Evolutionary conservation across 352 stramenopile genomes (phyloP).

Genomic region (Phytopythium montanum): DNA sequence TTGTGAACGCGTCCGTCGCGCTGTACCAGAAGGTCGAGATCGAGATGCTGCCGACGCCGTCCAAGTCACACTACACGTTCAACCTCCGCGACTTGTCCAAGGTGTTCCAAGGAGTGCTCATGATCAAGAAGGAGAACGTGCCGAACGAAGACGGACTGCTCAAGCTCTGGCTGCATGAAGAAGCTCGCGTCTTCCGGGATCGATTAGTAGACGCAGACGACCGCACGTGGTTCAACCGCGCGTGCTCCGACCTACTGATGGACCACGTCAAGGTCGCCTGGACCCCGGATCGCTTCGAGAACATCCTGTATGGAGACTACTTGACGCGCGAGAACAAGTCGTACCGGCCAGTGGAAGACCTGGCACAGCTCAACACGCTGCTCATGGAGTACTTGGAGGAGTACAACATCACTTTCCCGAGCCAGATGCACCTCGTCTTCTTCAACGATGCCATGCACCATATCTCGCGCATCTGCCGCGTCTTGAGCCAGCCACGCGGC

Average conservation of each 20-base stretch:
- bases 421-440: constrained; percentile 94
- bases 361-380: constrained; percentile 67
- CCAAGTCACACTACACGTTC: constrained; percentile 94
- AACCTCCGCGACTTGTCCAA: constrained; percentile 93
- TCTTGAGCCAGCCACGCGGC: constrained; percentile 89
- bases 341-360: constrained; percentile 69
- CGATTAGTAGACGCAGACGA: constrained; percentile 87
- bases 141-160: constrained; percentile 68
- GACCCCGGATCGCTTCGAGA: constrained; percentile 62
- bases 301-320: constrained; percentile 91
- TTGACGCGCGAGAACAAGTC: constrained; percentile 73
- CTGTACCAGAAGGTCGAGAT: constrained; percentile 87
- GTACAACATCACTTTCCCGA: constrained; percentile 93
- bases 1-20: constrained; percentile 87
- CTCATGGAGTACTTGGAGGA: constrained; percentile 91
- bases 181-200: constrained; percentile 91
- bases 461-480: constrained; percentile 90
- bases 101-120: constrained; percentile 92
- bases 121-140: constrained; percentile 85
- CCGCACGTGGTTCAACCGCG: constrained; percentile 83
- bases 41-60: constrained; percentile 89
- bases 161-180: constrained; percentile 91
- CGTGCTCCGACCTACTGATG: constrained; percentile 71
- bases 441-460: constrained; percentile 95
- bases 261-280: constrained; percentile 62